phyloP scores from a whole-genome alignment of 495 filamentous ascomycete genomes.

The Sphaerosporella brunnea region DNA sequence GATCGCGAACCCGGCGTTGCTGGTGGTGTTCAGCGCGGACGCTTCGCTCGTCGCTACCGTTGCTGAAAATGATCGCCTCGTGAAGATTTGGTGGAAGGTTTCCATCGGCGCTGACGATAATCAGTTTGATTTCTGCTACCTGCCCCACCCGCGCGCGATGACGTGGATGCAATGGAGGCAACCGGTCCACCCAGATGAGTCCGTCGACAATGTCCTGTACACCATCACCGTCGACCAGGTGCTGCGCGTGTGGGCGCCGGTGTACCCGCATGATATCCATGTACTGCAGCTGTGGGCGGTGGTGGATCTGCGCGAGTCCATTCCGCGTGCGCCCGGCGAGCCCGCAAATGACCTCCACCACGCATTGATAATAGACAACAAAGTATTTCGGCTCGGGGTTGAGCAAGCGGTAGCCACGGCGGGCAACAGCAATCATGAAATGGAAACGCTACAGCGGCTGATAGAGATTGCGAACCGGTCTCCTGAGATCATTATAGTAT shows the following conservation, averaged over 20 bases:
- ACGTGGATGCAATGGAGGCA: conserved; percentile 73
- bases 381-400: conserved; percentile 57
- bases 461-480: conserved; percentile 69
- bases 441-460: conserved; percentile 61
- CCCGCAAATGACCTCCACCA: conserved; percentile 28
- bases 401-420: conserved; percentile 52
- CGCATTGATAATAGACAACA: conserved; percentile 71
- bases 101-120: conserved; percentile 71
- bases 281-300: conserved; percentile 64
- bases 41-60: conserved; percentile 69
- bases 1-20: conserved; percentile 54
- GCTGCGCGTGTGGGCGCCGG: conserved; percentile 66
- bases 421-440: conserved; percentile 38
- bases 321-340: conserved; percentile 29
- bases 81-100: conserved; percentile 83
- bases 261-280: conserved; percentile 53
- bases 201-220: conserved; percentile 77
- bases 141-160: conserved; percentile 62
- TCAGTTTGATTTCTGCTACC: conserved; percentile 78
- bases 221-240: conserved; percentile 75
- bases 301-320: conserved; percentile 57
- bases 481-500: conserved; percentile 72
- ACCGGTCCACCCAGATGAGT: conserved; percentile 56
- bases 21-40: conserved; percentile 70
- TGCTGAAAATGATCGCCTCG: conserved; percentile 59